Evolutionary conservation across 257 asterid species (phyloP).

Genomic region (Ligustrum vulgare): DNA sequence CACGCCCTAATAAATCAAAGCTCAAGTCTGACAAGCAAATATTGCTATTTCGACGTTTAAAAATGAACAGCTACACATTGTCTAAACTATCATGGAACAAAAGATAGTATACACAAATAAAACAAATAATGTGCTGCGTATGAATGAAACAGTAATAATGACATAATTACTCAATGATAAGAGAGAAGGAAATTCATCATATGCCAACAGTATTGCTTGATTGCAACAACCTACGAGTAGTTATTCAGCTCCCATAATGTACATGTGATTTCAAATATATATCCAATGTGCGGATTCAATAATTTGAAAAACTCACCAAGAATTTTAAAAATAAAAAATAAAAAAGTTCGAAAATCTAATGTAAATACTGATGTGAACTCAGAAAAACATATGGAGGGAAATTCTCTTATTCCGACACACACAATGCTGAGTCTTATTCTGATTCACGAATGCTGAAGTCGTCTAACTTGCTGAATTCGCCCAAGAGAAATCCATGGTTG

Average conservation of each 20-base stretch:
- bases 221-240: neutral
- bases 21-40: neutral
- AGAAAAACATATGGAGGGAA: neutral
- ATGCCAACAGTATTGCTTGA: neutral
- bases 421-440: neutral
- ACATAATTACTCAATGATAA: neutral
- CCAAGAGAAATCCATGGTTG: slow-evolving; percentile 22
- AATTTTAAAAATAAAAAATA: too few relatives aligned
- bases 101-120: neutral
- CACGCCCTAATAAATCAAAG: neutral
- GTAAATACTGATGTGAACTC: neutral
- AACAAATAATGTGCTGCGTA: neutral
- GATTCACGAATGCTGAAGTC: slow-evolving; percentile 11
- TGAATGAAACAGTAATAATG: neutral
- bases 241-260: neutral
- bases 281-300: neutral
- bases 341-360: neutral
- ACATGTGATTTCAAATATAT: neutral
- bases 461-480: slow-evolving; percentile 27
- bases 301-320: neutral
- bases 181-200: neutral
- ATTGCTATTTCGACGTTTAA: neutral
- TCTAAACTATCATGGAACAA: too few relatives aligned
- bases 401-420: neutral
- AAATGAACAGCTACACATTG: neutral